A percentile compares a stretch with the other conserved stretches of the same genome.
Evolutionary conservation across 192 early-diverging fungal genomes (phyloP).

Genomic region (Linnemannia elongata): DNA sequence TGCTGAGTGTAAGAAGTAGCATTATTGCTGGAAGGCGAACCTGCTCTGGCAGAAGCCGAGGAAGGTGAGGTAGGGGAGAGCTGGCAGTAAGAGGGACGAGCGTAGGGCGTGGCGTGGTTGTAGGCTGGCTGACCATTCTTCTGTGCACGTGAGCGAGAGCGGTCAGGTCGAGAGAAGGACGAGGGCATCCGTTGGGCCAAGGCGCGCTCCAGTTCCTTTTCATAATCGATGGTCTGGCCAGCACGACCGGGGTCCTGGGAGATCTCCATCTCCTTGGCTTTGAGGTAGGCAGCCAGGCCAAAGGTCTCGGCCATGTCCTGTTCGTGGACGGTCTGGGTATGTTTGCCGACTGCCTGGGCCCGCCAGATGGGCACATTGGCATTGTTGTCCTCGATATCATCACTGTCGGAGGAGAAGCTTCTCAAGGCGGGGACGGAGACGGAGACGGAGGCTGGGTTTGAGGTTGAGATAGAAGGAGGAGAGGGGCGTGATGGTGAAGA

Average conservation of each 20-base stretch:
- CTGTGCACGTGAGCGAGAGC: conserved; percentile 11
- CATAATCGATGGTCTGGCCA: conserved; percentile 50
- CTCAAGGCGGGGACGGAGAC: background rate
- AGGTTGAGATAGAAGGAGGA: background rate
- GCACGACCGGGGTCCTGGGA: conserved; percentile 38
- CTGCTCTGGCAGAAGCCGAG: background rate
- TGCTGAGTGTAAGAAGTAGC: background rate
- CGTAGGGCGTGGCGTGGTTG: conserved; percentile 29
- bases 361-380: conserved; percentile 43
- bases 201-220: conserved; percentile 52
- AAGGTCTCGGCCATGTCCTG: conserved; percentile 55
- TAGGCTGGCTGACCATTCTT: conserved; percentile 17
- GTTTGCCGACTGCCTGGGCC: conserved; percentile 49
- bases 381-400: conserved; percentile 12
- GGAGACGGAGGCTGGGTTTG: background rate
- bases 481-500: conserved; percentile 1
- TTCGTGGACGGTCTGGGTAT: conserved; percentile 48
- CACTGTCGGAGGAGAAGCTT: background rate
- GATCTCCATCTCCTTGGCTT: conserved; percentile 51
- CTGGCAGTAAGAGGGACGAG: conserved; percentile 48
- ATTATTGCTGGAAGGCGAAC: background rate
- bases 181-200: conserved; percentile 46
- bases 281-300: conserved; percentile 50
- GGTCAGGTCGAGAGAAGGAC: conserved; percentile 49
- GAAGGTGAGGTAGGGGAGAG: conserved; percentile 10